Conservation (phyloP, 164 flowering plant species). For the Echeveria elegans region DNA sequence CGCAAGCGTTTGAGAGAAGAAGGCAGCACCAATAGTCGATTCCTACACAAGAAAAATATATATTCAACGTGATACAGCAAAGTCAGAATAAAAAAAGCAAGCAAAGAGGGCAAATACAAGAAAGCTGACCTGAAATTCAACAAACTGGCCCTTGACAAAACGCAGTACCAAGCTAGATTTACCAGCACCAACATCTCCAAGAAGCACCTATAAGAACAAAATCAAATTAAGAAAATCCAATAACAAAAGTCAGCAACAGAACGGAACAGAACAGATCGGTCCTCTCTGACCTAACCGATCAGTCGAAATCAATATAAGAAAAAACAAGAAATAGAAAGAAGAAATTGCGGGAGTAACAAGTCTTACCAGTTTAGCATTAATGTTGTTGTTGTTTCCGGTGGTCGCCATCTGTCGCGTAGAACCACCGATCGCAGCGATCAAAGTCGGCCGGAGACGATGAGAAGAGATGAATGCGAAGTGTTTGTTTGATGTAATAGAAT, state of each 20-base stretch:
- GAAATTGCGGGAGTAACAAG: not conserved
- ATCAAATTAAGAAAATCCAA: not conserved
- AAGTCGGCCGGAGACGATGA: not conserved
- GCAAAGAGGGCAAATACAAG: not conserved
- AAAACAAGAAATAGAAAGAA: not conserved
- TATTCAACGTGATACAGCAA: too few relatives aligned
- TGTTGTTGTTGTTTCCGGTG: constrained; percentile 38
- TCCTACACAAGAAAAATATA: constrained; percentile 24
- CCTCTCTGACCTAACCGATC: not conserved
- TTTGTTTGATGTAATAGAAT: too few relatives aligned
- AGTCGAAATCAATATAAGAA: not conserved
- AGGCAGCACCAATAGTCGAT: constrained; percentile 53
- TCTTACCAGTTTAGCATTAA: constrained; percentile 45
- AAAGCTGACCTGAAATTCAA: constrained; percentile 39
- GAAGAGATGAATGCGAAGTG: too few relatives aligned
- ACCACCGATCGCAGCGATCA: not conserved
- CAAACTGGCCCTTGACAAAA: constrained; percentile 48
- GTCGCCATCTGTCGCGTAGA: constrained; percentile 42
- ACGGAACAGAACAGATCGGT: too few relatives aligned
- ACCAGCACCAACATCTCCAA: constrained; percentile 56
- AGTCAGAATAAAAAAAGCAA: not conserved
- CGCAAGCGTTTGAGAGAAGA: constrained; percentile 45
- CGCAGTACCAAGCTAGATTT: constrained; percentile 51
- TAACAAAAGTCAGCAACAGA: too few relatives aligned
- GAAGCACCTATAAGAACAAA: constrained; percentile 30